phyloP scores from a whole-genome alignment of 2,329 filamentous ascomycete genomes.

The Talaromyces islandicus region DNA sequence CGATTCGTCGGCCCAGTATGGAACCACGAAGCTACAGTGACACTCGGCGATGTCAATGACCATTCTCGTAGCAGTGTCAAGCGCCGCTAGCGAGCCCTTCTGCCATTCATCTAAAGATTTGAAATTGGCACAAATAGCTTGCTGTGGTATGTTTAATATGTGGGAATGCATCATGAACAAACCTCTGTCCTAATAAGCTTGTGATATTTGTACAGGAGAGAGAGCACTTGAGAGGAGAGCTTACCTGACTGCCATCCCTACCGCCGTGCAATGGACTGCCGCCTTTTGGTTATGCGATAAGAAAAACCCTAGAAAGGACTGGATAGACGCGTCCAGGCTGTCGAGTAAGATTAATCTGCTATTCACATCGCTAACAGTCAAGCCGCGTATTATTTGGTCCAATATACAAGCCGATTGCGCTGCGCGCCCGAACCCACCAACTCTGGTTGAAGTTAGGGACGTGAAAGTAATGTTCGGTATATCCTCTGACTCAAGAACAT shows the following conservation, averaged over 20 bases:
- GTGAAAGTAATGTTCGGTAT: not conserved
- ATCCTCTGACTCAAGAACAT: not conserved
- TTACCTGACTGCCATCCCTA: not conserved
- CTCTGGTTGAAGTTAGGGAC: not conserved
- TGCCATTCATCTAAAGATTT: not conserved
- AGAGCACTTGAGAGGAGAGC: too few species aligned
- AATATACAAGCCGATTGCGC: not conserved
- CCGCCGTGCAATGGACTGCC: not conserved
- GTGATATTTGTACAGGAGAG: not conserved
- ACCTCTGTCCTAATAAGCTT: not conserved
- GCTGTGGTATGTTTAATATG: not conserved
- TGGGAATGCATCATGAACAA: not conserved
- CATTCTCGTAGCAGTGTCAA: conserved; percentile 3
- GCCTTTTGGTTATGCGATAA: not conserved
- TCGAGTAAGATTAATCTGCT: not conserved
- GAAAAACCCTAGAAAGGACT: not conserved
- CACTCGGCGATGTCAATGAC: not conserved
- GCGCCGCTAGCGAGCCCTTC: not conserved
- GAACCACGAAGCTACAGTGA: not conserved
- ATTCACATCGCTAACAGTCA: not conserved
- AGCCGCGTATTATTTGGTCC: not conserved
- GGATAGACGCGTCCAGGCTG: not conserved
- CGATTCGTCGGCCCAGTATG: not conserved
- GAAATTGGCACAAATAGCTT: not conserved
- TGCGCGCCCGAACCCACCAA: conserved; percentile 1